Conservation (phyloP, 2,329 filamentous ascomycete species). For the Chrysoporthe cubensis region DNA sequence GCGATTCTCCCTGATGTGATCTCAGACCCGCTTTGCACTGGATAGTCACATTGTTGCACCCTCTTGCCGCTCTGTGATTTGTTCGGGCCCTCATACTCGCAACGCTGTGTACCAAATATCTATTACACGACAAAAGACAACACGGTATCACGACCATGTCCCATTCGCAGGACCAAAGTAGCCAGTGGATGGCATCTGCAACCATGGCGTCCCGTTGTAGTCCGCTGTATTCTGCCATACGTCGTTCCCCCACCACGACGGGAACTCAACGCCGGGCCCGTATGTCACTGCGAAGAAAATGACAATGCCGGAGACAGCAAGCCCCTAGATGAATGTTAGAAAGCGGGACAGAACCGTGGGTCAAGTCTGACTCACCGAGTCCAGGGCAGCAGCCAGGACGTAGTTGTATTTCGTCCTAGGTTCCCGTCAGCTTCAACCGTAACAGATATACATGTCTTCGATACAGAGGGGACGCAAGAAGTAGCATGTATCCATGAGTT, state of each 20-base stretch:
- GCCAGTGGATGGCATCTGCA: slow-evolving; percentile 37
- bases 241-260: slow-evolving; percentile 42
- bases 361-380: slow-evolving; percentile 28
- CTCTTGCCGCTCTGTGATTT: neutral
- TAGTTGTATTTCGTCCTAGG: slow-evolving; percentile 45
- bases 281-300: slow-evolving; percentile 43
- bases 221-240: slow-evolving; percentile 43
- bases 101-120: neutral
- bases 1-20: too few relatives aligned
- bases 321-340: slow-evolving; percentile 28
- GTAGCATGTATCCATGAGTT: neutral
- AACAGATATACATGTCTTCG: neutral
- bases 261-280: slow-evolving; percentile 38
- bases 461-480: neutral
- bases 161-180: slow-evolving; percentile 40
- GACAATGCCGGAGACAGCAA: slow-evolving; percentile 40
- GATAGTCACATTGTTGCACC: too few relatives aligned
- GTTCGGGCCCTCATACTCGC: neutral
- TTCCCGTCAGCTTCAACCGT: neutral
- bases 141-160: slow-evolving; percentile 35
- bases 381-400: slow-evolving; percentile 40
- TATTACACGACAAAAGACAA: neutral
- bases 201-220: slow-evolving; percentile 38
- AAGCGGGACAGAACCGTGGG: neutral
- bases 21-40: too few relatives aligned